Conservation (phyloP, 1,284 basidiomycete species). For the Puccinia horiana region DNA sequence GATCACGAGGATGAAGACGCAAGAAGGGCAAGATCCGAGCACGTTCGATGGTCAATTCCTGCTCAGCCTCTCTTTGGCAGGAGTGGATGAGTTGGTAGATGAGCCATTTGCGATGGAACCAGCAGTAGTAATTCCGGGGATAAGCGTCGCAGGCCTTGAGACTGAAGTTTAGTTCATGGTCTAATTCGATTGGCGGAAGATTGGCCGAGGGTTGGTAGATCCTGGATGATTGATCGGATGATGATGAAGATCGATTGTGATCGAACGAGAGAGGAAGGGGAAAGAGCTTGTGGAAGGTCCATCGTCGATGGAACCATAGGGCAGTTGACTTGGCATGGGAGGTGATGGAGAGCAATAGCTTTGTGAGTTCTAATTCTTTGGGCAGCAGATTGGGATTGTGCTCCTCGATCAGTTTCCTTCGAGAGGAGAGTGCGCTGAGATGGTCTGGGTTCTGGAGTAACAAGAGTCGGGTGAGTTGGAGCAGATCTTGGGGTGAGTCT, state of each 20-base stretch:
- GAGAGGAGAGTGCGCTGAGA: slow-evolving; percentile 15
- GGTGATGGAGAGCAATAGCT: slow-evolving; percentile 9
- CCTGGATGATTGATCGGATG: no score
- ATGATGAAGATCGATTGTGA: no score
- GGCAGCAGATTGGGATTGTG: background rate
- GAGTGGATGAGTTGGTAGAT: background rate
- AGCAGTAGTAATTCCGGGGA: slow-evolving; percentile 40
- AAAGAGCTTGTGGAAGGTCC: slow-evolving; percentile 11
- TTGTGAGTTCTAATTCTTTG: background rate
- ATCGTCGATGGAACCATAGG: slow-evolving; percentile 40
- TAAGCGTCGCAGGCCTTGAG: slow-evolving; percentile 6
- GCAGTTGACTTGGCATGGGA: slow-evolving; percentile 28
- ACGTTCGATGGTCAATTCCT: background rate
- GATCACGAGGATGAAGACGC: slow-evolving; percentile 26
- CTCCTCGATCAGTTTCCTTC: background rate
- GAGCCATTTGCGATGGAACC: slow-evolving; percentile 41
- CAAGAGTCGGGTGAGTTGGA: slow-evolving; percentile 8
- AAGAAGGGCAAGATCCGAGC: background rate
- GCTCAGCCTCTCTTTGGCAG: background rate
- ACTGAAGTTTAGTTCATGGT: slow-evolving; percentile 27
- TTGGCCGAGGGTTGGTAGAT: background rate
- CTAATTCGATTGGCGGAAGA: background rate
- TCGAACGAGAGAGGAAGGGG: background rate
- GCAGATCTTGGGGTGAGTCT: background rate
- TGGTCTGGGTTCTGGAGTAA: slow-evolving; percentile 47